A percentile compares a stretch with the other conserved stretches of the same genome.
Conservation (phyloP, 441 rosid species). For the Populus trichocarpa region DNA sequence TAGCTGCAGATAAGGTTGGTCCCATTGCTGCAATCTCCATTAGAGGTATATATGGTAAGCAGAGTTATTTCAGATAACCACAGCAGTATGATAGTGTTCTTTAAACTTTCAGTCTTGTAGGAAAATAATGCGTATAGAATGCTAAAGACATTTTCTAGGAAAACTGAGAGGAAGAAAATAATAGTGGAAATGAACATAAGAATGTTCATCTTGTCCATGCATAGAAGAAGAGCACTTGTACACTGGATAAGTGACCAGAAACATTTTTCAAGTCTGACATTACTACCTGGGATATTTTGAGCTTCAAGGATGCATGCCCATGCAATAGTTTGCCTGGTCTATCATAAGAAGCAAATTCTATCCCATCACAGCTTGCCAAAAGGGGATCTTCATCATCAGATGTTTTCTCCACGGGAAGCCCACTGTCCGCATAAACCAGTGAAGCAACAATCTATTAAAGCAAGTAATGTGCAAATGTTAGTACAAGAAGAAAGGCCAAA, state of each 20-base stretch:
- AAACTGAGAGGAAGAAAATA: not conserved
- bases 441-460: conserved; percentile 54
- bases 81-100: not conserved
- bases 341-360: conserved; percentile 58
- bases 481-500: not conserved
- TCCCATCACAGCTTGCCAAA: conserved; percentile 59
- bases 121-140: not conserved
- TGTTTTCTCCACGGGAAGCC: conserved; percentile 57
- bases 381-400: conserved; percentile 65
- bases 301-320: conserved; percentile 74
- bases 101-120: not conserved
- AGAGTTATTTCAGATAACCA: not conserved
- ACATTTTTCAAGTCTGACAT: conserved; percentile 9
- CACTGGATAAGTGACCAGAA: not conserved
- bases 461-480: conserved; percentile 16
- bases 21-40: not conserved
- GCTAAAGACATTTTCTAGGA: not conserved
- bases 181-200: not conserved
- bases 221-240: not conserved
- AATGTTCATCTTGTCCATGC: not conserved
- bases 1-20: not conserved
- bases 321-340: conserved; percentile 51
- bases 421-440: conserved; percentile 59
- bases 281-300: conserved; percentile 74
- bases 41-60: not conserved